Evolutionary conservation across 169 alveolate species (phyloP).

Genomic region (Haemoproteus tartakovskyi): DNA sequence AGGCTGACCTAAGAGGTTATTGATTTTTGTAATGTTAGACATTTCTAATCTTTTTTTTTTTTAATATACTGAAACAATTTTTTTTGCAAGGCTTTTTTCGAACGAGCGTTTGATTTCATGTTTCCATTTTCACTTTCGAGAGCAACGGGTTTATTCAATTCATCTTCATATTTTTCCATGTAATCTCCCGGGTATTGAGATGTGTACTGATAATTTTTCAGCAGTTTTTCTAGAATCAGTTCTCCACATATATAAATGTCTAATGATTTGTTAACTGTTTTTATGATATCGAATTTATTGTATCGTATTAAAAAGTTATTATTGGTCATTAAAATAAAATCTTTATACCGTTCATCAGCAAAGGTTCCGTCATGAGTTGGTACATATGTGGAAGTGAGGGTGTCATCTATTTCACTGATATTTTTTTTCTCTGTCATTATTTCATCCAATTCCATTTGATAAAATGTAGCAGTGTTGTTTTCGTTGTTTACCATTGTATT

Average conservation of each 20-base stretch:
- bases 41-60: conserved; percentile 56
- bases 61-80: conserved; percentile 52
- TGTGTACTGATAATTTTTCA: conserved; percentile 42
- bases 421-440: conserved; percentile 38
- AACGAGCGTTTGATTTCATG: background rate
- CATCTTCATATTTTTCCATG: conserved; percentile 46
- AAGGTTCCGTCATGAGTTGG: conserved; percentile 23
- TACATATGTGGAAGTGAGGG: conserved; percentile 24
- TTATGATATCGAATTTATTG: conserved; percentile 25
- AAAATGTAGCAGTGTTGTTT: background rate
- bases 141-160: conserved; percentile 31
- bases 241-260: conserved; percentile 59
- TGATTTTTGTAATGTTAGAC: conserved; percentile 42
- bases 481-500: too few species aligned
- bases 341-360: conserved; percentile 38
- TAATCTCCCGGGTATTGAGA: conserved; percentile 64
- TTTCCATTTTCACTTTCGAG: too few species aligned
- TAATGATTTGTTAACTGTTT: conserved; percentile 41
- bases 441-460: conserved; percentile 51
- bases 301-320: conserved; percentile 31
- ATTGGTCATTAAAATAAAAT: conserved; percentile 29
- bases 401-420: conserved; percentile 54
- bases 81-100: conserved; percentile 29
- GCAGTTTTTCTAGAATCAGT: conserved; percentile 30
- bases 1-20: conserved; percentile 62